These are phyloP conservation scores for Acacia pycnantha DNA, from an alignment of 331 rosid species.

Conservation along the genomic window DNA sequence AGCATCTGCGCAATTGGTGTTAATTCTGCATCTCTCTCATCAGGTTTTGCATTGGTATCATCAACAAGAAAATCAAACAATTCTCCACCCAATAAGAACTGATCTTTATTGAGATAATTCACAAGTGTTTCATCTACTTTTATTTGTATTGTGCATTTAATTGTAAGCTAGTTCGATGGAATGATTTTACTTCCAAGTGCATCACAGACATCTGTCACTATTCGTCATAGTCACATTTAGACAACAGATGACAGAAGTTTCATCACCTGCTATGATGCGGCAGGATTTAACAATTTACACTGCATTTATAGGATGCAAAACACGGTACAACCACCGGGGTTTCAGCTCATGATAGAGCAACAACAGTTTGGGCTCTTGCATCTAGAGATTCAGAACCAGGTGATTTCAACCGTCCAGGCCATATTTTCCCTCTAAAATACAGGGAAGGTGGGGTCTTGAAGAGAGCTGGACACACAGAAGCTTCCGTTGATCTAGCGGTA, in stretches of 20 bases:
- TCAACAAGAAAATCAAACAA: constrained; percentile 7
- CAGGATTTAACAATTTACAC: constrained; percentile 15
- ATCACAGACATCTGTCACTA: background rate
- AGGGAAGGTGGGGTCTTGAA: constrained; percentile 92
- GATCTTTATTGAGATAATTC: constrained; percentile 6
- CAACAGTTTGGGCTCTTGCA: constrained; percentile 84
- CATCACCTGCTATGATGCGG: background rate
- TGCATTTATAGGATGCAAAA: constrained; percentile 73
- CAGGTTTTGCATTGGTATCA: constrained; percentile 4
- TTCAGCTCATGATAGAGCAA: constrained; percentile 88
- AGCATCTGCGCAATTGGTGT: constrained; percentile 22
- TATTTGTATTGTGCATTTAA: constrained; percentile 20
- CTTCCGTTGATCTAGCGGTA: constrained; percentile 82
- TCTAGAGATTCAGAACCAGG: constrained; percentile 75
- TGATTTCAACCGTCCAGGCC: constrained; percentile 98
- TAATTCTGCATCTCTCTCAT: constrained; percentile 5
- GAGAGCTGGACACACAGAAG: constrained; percentile 99
- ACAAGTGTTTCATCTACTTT: constrained; percentile 15
- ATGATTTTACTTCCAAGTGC: background rate
- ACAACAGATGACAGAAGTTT: constrained; percentile 18
- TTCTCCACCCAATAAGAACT: background rate
- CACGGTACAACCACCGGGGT: constrained; percentile 90
- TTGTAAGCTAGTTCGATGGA: background rate
- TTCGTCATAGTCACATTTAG: background rate
- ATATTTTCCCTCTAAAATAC: constrained; percentile 86